Evolutionary conservation across 2,329 filamentous ascomycete species (phyloP).

Genomic region (Trichoderma lentiforme): DNA sequence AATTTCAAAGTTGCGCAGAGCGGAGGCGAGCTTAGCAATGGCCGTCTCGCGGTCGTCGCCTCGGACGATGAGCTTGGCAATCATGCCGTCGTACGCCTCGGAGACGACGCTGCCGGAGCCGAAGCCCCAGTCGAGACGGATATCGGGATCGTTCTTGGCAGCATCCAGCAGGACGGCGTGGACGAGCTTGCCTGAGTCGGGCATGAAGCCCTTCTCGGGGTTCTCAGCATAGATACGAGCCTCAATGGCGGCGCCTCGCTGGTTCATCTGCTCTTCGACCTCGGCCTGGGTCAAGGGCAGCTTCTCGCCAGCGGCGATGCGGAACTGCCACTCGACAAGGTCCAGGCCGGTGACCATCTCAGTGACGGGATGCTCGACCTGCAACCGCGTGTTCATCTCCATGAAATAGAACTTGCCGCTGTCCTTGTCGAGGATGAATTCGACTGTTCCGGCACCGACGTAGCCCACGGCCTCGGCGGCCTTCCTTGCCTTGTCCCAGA

Average conservation of each 20-base stretch:
- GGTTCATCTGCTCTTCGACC: conserved; percentile 71
- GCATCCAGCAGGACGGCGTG: conserved; percentile 73
- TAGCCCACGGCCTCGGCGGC: conserved; percentile 76
- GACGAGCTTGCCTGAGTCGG: conserved; percentile 83
- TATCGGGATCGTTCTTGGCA: conserved; percentile 59
- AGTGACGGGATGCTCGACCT: conserved; percentile 94
- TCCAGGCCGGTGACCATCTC: conserved; percentile 66
- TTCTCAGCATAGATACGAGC: conserved; percentile 96
- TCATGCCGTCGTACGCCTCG: conserved; percentile 97
- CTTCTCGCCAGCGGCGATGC: conserved; percentile 60
- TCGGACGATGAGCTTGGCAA: conserved; percentile 92
- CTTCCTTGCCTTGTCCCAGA: conserved; percentile 65
- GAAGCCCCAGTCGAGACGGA: conserved; percentile 92
- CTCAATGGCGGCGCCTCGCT: conserved; percentile 84
- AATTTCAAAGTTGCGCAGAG: conserved; percentile 85
- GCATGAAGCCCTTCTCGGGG: conserved; percentile 86
- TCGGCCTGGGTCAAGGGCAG: conserved; percentile 55
- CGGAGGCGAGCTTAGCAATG: conserved; percentile 75
- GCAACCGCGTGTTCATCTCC: conserved; percentile 83
- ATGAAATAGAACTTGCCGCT: conserved; percentile 78
- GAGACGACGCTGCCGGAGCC: conserved; percentile 88
- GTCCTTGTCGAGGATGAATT: conserved; percentile 85
- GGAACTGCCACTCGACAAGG: conserved; percentile 94
- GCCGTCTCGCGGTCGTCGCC: conserved; percentile 75
- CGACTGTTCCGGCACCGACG: conserved; percentile 83